phyloP scores from a whole-genome alignment of 768 basidiomycete genomes.

The Psilocybe subaeruginosa region DNA sequence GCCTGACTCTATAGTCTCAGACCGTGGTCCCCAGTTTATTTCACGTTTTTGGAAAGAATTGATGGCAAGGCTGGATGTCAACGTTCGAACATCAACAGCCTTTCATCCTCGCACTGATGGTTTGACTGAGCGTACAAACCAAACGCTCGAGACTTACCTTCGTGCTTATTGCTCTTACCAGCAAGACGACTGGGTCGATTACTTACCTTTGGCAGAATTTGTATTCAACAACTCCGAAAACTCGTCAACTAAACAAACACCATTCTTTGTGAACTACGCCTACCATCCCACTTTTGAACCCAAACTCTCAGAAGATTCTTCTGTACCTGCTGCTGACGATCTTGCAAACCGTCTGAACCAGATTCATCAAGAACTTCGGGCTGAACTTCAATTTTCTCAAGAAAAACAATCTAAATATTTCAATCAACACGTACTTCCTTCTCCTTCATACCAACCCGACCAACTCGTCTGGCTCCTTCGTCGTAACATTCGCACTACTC shows the following conservation, averaged over 20 bases:
- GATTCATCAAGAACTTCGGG: slow-evolving; percentile 36
- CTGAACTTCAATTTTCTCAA: slow-evolving; percentile 33
- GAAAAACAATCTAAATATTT: slow-evolving; percentile 28
- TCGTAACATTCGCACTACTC: slow-evolving; percentile 41
- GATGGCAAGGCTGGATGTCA: slow-evolving; percentile 13
- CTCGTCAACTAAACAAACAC: slow-evolving; percentile 35
- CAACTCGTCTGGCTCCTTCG: slow-evolving; percentile 40
- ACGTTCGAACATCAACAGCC: slow-evolving; percentile 17
- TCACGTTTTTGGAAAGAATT: slow-evolving; percentile 32
- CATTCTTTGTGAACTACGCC: slow-evolving; percentile 38
- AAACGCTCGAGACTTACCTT: slow-evolving; percentile 38
- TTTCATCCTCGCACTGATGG: slow-evolving; percentile 25
- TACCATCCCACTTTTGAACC: slow-evolving; percentile 35
- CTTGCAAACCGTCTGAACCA: slow-evolving; percentile 27
- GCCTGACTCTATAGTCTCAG: slow-evolving; percentile 34
- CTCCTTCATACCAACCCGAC: slow-evolving; percentile 31
- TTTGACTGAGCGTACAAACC: slow-evolving; percentile 23
- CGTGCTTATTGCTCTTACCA: slow-evolving; percentile 36
- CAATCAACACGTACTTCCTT: slow-evolving; percentile 25
- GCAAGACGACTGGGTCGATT: slow-evolving; percentile 46
- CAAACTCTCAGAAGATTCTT: slow-evolving; percentile 25
- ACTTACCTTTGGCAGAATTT: slow-evolving; percentile 43
- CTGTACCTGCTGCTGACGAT: slow-evolving; percentile 34
- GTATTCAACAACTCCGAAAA: slow-evolving; percentile 39
- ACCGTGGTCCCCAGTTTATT: slow-evolving; percentile 33